Percentiles rank a stretch among this genome's conserved stretches.
phyloP scores from a whole-genome alignment of 1,284 basidiomycete species.

The Apiotrichum laibachii region DNA sequence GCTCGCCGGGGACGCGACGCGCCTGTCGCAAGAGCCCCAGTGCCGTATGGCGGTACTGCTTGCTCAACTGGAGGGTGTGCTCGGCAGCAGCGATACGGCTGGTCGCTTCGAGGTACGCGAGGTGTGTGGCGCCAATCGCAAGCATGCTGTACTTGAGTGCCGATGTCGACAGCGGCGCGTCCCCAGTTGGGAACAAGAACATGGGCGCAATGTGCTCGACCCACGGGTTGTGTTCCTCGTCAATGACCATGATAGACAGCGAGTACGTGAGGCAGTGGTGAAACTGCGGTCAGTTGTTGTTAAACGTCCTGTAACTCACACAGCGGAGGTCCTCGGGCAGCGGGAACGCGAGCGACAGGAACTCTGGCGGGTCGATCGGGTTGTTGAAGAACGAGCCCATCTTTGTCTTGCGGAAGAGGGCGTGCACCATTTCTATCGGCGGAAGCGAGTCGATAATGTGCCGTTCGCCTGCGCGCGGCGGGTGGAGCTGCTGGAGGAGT shows the following conservation, averaged over 20 bases:
- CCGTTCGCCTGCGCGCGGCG: slow-evolving; percentile 9
- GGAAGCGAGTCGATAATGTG: slow-evolving; percentile 18
- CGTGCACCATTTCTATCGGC: slow-evolving; percentile 36
- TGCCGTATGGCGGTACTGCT: slow-evolving; percentile 27
- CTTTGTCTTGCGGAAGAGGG: slow-evolving; percentile 37
- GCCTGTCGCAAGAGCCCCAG: slow-evolving; percentile 33
- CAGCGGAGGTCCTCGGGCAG: slow-evolving; percentile 37
- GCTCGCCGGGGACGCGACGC: slow-evolving; percentile 22
- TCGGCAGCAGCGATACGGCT: slow-evolving; percentile 10
- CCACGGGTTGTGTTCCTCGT: slow-evolving; percentile 45
- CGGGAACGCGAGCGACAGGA: slow-evolving; percentile 33
- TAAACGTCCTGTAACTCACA: slow-evolving; percentile 18
- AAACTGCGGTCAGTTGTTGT: slow-evolving; percentile 26
- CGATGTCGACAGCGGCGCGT: slow-evolving; percentile 27
- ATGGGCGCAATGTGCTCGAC: slow-evolving; percentile 38
- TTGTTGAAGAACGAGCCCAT: slow-evolving; percentile 43
- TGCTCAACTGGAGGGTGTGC: slow-evolving; percentile 22
- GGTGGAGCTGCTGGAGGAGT: background rate
- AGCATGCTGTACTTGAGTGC: slow-evolving; percentile 39
- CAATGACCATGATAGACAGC: slow-evolving; percentile 40
- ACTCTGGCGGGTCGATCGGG: slow-evolving; percentile 38
- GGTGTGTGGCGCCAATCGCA: slow-evolving; percentile 36
- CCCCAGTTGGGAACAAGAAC: slow-evolving; percentile 35
- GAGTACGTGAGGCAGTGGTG: slow-evolving; percentile 45
- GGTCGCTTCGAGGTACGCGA: slow-evolving; percentile 23